These are phyloP conservation scores for Drosera spatulata DNA, from an alignment of 179 eudicot genomes.

Conservation along the genomic window DNA sequence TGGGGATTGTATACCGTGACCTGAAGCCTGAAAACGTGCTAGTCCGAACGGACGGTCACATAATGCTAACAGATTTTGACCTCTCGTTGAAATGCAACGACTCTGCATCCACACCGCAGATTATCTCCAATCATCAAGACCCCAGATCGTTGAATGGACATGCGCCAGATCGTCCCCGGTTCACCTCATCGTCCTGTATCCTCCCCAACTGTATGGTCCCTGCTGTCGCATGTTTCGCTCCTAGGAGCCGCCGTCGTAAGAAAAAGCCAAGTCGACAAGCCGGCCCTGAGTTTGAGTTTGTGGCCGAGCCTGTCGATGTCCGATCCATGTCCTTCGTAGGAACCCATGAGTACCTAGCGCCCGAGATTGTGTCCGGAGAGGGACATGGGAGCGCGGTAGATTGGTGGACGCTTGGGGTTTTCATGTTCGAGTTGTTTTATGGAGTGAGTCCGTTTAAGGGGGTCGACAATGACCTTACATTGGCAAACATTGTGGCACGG, in stretches of 20 bases:
- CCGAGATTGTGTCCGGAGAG: conserved; percentile 67
- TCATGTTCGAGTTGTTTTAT: conserved; percentile 65
- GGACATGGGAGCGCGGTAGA: conserved; percentile 98
- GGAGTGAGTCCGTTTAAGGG: conserved; percentile 90
- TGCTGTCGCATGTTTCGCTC: conserved; percentile 7
- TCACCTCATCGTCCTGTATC: conserved; percentile 65
- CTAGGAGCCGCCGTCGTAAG: conserved; percentile 32
- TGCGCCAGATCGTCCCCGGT: conserved; percentile 19
- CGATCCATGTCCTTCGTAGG: conserved; percentile 97
- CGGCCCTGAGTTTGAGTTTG: conserved; percentile 66
- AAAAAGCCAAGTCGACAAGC: conserved; percentile 34
- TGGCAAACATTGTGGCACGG: conserved; percentile 83
- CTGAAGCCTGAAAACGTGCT: conserved; percentile 90
- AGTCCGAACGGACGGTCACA: conserved; percentile 89
- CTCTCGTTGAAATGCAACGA: conserved; percentile 78
- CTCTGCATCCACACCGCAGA: conserved; percentile 59
- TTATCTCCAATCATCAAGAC: conserved; percentile 28
- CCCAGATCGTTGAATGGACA: conserved; percentile 7
- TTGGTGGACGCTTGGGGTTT: conserved; percentile 94
- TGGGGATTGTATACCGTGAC: conserved; percentile 95
- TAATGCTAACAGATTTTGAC: conserved; percentile 90
- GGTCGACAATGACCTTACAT: conserved; percentile 68
- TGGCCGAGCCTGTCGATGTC: conserved; percentile 79
- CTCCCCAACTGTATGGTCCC: conserved; percentile 69
- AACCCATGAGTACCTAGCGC: conserved; percentile 35